Conservation (phyloP, 2,329 filamentous ascomycete species). For the Byssoonygena ceratinophila region DNA sequence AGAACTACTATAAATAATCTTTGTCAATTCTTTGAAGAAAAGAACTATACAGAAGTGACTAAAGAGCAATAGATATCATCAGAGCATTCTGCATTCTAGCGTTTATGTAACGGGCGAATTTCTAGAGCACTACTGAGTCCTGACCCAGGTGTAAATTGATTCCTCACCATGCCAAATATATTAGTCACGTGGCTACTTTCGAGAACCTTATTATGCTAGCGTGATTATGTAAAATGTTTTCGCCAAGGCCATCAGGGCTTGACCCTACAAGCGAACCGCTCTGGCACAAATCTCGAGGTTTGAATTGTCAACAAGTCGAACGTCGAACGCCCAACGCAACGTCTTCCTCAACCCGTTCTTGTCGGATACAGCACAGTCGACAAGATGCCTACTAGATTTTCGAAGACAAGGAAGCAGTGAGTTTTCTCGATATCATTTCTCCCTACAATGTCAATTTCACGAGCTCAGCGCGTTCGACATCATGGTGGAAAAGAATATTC, state of each 20-base stretch:
- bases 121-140: no score
- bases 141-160: no score
- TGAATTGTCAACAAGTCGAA: conserved; percentile 17
- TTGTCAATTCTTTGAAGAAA: conserved; percentile 5
- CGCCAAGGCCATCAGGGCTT: conserved; percentile 13
- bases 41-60: neutral
- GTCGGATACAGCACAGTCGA: conserved; percentile 33
- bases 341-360: conserved; percentile 31
- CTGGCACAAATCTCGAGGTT: conserved; percentile 15
- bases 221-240: neutral
- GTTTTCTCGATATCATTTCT: conserved; percentile 19
- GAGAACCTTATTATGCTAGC: no score
- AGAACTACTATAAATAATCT: conserved; percentile 3
- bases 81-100: conserved; percentile 60
- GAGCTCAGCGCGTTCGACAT: neutral
- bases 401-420: conserved; percentile 42
- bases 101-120: conserved; percentile 51
- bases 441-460: neutral
- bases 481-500: neutral
- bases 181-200: no score
- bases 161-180: no score
- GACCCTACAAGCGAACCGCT: conserved; percentile 14
- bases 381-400: conserved; percentile 44
- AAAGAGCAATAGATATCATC: conserved; percentile 30
- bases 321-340: conserved; percentile 25